Evolutionary conservation across 805 yeast species (phyloP).

Genomic region (Alloascoidea hylecoeti): DNA sequence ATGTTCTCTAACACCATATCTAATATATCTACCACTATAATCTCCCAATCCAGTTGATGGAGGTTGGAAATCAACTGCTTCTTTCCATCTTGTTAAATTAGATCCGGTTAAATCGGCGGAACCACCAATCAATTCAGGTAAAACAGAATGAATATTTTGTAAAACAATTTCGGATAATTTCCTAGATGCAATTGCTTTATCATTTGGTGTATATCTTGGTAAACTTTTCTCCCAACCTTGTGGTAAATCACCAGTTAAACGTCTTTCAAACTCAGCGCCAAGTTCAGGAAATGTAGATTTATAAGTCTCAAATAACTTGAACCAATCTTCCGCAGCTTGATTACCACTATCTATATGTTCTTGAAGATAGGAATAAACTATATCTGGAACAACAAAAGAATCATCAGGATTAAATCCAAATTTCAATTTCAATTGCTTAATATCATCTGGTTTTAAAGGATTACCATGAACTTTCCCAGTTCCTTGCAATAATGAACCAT

Average conservation of each 20-base stretch:
- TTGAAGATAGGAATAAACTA: conserved; percentile 17
- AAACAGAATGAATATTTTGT: conserved; percentile 14
- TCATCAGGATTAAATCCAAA: conserved; percentile 12
- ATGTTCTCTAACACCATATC: conserved; percentile 21
- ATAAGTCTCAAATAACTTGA: conserved; percentile 11
- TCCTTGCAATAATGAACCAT: conserved; percentile 17
- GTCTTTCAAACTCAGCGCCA: conserved; percentile 14
- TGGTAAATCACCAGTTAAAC: conserved; percentile 17
- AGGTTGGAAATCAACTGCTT: conserved; percentile 17
- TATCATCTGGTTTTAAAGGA: conserved; percentile 19
- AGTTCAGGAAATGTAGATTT: conserved; percentile 14
- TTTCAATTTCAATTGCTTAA: conserved; percentile 6
- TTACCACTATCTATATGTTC: conserved; percentile 13
- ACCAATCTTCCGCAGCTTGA: conserved; percentile 14
- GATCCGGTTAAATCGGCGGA: conserved; percentile 23
- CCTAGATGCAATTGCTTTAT: conserved; percentile 15
- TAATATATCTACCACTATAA: conserved; percentile 17
- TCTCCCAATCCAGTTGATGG: conserved; percentile 9
- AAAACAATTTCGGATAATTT: conserved; percentile 17
- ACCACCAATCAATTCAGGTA: conserved; percentile 19
- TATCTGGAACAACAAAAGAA: conserved; percentile 13
- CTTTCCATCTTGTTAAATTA: conserved; percentile 16
- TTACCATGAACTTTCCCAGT: conserved; percentile 21
- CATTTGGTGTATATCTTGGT: conserved; percentile 9
- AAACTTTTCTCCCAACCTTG: conserved; percentile 13